These are phyloP conservation scores for Colletotrichum shisoi DNA, from an alignment of 2,329 filamentous ascomycete species.

Conservation along the genomic window DNA sequence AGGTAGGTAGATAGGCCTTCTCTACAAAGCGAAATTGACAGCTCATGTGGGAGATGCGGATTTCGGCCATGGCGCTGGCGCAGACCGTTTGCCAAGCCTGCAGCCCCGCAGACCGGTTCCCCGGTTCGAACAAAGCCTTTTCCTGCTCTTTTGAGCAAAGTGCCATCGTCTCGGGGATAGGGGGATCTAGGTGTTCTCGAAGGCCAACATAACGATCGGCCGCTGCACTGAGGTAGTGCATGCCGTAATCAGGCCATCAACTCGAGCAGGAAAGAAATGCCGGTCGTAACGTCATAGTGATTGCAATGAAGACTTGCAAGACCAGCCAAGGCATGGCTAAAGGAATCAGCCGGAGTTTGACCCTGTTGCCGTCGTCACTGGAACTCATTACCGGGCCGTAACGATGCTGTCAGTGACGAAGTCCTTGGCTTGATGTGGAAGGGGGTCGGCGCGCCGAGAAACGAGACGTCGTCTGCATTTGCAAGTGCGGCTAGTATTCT, in stretches of 20 bases:
- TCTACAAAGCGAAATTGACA: conserved; percentile 19
- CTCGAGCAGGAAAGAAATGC: background rate
- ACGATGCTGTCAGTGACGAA: conserved; percentile 8
- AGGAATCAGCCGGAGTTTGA: background rate
- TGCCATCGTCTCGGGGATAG: conserved; percentile 12
- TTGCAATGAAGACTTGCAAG: background rate
- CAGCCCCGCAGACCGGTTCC: conserved; percentile 34
- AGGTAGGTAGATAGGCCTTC: background rate
- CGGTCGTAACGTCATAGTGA: conserved; percentile 15
- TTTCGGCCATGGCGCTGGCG: conserved; percentile 25
- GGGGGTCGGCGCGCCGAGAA: conserved; percentile 9
- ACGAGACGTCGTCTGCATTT: conserved; percentile 15
- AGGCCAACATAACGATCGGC: conserved; percentile 14
- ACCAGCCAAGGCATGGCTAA: background rate
- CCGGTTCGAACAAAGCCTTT: conserved; percentile 16
- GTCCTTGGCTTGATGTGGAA: background rate
- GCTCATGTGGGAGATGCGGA: conserved; percentile 3
- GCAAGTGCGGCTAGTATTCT: conserved; percentile 29
- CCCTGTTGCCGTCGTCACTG: background rate
- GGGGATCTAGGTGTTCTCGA: background rate
- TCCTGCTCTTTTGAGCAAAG: background rate
- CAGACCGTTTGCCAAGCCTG: conserved; percentile 15
- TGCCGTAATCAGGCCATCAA: conserved; percentile 9
- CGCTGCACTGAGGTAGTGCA: conserved; percentile 11
- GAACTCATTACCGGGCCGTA: conserved; percentile 8